Percentiles rank a stretch among this genome's conserved stretches.
These are phyloP conservation scores for Populus tremula DNA, from an alignment of 345 rosid genomes.

Conservation along the genomic window DNA sequence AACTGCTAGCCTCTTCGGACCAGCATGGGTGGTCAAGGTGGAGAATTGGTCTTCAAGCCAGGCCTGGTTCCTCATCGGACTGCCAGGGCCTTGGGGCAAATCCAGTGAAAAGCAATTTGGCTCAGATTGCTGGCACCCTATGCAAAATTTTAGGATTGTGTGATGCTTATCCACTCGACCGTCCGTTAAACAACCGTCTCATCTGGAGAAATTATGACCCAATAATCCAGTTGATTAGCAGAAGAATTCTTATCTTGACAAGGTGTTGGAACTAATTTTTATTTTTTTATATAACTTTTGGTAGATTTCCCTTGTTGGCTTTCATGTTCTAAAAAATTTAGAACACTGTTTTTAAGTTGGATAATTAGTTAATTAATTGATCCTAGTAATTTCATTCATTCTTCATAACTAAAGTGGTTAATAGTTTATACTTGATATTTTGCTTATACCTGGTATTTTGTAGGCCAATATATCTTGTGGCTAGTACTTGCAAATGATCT, in stretches of 20 bases:
- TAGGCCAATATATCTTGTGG: rapidly evolving
- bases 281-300: background rate
- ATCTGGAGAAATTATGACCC: background rate
- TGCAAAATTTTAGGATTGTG: background rate
- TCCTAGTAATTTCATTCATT: rapidly evolving
- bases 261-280: background rate
- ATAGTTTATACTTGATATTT: too few species aligned
- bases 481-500: rapidly evolving
- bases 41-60: too few species aligned
- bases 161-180: background rate
- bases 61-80: background rate
- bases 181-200: background rate
- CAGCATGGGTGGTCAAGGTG: too few species aligned
- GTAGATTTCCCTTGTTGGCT: background rate
- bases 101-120: background rate
- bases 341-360: too few species aligned
- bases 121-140: background rate
- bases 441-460: too few species aligned
- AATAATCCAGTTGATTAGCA: background rate
- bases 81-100: background rate
- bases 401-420: rapidly evolving
- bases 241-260: background rate
- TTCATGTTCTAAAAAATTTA: too few species aligned
- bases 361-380: too few species aligned
- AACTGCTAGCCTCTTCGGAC: too few species aligned